Base-by-base conservation (phyloP, 192 early-diverging fungal genomes). In the Coemansia reversa region DNA sequence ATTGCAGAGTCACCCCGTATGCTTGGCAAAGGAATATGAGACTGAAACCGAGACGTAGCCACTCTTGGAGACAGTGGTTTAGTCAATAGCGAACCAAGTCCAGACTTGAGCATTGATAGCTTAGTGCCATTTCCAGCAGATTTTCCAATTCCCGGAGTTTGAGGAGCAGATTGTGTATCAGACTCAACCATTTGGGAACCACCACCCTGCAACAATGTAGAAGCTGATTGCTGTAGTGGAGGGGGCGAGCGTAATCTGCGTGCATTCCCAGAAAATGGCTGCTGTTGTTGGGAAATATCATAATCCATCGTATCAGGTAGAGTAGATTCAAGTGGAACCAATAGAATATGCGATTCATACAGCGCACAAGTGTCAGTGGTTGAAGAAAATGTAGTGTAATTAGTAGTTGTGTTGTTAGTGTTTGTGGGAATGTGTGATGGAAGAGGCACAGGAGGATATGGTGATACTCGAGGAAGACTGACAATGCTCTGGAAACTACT, bases 71-170 rank as follows among this genome's bases (percentile, higher is more conserved):
- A 69, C 16, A 56, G 42, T 19, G 68, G 62, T 18, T 57, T 32
- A 7, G 70, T 57, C 18, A 79, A 54, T 9, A 79, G 47, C 19
- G 70, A 79, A 0, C 71, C 71, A 18, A 79, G 42, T n/a, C 70
- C 62, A 18, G 55, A 55, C 53, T 79, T 79, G 19, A 79, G 51
- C 47, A 70, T 55, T 0, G 60, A 42, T 4, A 70, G 51, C 22
- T 64, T 63, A 9, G 50, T 30, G 33, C 49, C 50, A 50, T 32
- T 23, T 35, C 62, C 29, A 2, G 39, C 39, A 16, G 7, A 12
- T 16, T 16, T 45, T 16, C 39, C 39, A 45, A 45, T 45, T 4
- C 39, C 39, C 1, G 39, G 3, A 9, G 2, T 45, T 4, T 45
- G 39, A 4, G 35, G 6, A 24, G 12, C 35, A 4, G 5, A 19